Conservation (phyloP, 768 basidiomycete genomes). For the Phaffia australis region DNA sequence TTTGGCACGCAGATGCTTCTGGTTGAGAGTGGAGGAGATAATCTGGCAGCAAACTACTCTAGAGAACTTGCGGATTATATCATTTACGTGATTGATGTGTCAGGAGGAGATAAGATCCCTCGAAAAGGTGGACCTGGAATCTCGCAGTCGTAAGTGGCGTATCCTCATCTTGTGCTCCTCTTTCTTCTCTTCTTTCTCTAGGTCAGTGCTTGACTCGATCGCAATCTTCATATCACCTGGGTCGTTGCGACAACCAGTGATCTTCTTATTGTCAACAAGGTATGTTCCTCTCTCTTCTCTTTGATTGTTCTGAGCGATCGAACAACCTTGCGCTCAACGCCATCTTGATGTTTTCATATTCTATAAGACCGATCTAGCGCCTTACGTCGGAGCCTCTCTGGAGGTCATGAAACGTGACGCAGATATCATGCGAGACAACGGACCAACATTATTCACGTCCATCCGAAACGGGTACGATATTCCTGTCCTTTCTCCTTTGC, state of each 20-base stretch:
- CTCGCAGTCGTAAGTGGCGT: constrained; percentile 42
- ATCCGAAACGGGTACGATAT: constrained; percentile 49
- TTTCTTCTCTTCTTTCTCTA: not conserved
- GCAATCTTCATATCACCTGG: constrained; percentile 30
- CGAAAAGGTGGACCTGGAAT: constrained; percentile 97
- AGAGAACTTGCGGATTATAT: constrained; percentile 95
- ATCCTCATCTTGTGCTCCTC: not conserved
- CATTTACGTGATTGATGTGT: constrained; percentile 61
- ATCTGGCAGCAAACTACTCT: constrained; percentile 67
- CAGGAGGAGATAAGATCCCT: constrained; percentile 94
- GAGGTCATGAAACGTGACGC: constrained; percentile 83
- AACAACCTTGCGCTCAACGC: not conserved
- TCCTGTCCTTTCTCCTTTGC: too few species aligned
- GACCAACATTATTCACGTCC: constrained; percentile 83
- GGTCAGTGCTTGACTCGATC: not conserved
- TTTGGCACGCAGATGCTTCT: constrained; percentile 82
- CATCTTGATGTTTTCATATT: not conserved
- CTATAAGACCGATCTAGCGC: constrained; percentile 76
- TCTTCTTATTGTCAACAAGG: constrained; percentile 90
- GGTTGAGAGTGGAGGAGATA: constrained; percentile 65
- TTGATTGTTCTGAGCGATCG: not conserved
- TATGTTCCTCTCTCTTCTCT: constrained; percentile 31
- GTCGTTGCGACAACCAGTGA: constrained; percentile 40
- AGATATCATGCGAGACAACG: constrained; percentile 74
- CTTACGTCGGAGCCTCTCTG: constrained; percentile 81